Base-by-base conservation (phyloP, 2,329 filamentous ascomycete species). In the Dactylellina drechsleri region DNA sequence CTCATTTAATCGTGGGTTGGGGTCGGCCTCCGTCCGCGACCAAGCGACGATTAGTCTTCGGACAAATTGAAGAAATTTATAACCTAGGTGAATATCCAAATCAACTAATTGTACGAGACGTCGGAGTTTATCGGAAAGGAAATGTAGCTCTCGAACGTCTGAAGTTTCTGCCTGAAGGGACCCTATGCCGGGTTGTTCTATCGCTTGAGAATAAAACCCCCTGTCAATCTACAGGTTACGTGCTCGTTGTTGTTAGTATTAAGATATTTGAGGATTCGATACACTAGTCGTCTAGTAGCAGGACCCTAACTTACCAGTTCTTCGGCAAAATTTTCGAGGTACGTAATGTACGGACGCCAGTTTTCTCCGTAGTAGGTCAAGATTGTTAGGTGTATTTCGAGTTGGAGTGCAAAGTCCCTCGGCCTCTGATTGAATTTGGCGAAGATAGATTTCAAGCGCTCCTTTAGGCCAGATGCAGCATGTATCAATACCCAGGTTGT, bases 201-300 rank as follows among this genome's bases (percentile, higher is more conserved):
- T 43, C n/a, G 60, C 47, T 31, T 64, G 60, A 7, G 49, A 64
- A 64, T 64, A 64, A 54, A 64, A 64, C 10, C 60, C 60, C n/a
- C 60, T 40, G n/a, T 64, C 60, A 4, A 49, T 54, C 60, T 64
- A 64, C 1, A 36, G 6, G 5, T 36, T 7, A 36, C 1, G 5
- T 8, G 5, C 2, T 36, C 31, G 6, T 36, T 10, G 31, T 10
- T 40, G n/a, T 16, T 16, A 13, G 15, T 16, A 61, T 50, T 61
- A 31, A 16, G n/a, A n/a, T 12, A 36, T 52, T 4, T 52, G 8
- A 62, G 15, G 23, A 10, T 50, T 36, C 31, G 10, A 36, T 36
- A 36, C n/a, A 40, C 43, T n/a, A 5, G 8, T 8, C 28, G 18
- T 41, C 41, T n/a, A 28, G n/a, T 16, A 28, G 15, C 2, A n/a